phyloP scores from a whole-genome alignment of 2,329 filamentous ascomycete genomes.

The Fusarium ambrosium region DNA sequence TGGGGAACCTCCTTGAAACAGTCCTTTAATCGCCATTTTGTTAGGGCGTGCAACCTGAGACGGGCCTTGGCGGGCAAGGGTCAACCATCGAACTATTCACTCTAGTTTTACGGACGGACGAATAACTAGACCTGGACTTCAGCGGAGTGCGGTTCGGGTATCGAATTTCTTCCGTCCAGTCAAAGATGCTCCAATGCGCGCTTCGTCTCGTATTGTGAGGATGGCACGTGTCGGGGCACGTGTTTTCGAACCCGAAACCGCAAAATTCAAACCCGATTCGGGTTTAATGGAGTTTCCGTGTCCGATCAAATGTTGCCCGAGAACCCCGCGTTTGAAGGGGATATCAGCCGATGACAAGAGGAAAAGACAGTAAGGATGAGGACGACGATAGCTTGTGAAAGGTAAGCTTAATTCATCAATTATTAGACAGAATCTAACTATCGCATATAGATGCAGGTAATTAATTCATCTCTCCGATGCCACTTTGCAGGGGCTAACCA shows the following conservation, averaged over 20 bases:
- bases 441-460: conserved; percentile 42
- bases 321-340: conserved; percentile 20
- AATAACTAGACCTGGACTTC: background rate
- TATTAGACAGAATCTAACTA: background rate
- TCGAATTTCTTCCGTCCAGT: conserved; percentile 14
- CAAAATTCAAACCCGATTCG: conserved; percentile 30
- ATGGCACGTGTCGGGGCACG: conserved; percentile 5
- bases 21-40: conserved; percentile 16
- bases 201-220: background rate
- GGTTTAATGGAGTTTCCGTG: background rate
- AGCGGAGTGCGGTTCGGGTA: background rate
- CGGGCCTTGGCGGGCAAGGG: conserved; percentile 11
- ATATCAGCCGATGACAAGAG: background rate
- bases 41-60: conserved; percentile 5
- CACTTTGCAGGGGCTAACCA: background rate
- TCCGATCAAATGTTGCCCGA: background rate
- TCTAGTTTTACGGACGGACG: background rate
- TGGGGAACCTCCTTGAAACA: conserved; percentile 14
- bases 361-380: conserved; percentile 32
- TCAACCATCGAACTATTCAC: background rate
- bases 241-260: background rate
- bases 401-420: conserved; percentile 18
- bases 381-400: conserved; percentile 44
- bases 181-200: background rate
- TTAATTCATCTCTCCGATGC: background rate